Evolutionary conservation across 1,139 yeast genomes (phyloP).

Genomic region (Hemisphaericaspora xylofermentans): DNA sequence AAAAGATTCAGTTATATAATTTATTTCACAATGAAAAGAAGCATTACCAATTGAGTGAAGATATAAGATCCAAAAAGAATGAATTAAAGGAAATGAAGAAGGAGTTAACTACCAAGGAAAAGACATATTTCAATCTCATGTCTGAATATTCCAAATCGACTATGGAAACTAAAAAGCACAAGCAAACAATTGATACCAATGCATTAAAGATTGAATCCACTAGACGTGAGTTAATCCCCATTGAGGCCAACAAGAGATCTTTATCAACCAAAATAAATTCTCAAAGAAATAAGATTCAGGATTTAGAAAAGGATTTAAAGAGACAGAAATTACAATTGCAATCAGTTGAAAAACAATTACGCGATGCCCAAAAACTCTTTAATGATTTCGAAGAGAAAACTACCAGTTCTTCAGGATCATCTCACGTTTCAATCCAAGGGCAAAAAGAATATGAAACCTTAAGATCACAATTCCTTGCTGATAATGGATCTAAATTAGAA

Average conservation of each 20-base stretch:
- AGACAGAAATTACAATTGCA: conserved; percentile 50
- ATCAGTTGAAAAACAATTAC: conserved; percentile 48
- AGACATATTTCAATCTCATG: conserved; percentile 30
- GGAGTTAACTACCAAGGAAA: conserved; percentile 23
- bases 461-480: conserved; percentile 57
- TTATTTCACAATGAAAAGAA: conserved; percentile 63
- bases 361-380: conserved; percentile 44
- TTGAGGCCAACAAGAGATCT: conserved; percentile 53
- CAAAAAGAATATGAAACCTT: conserved; percentile 59
- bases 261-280: conserved; percentile 47
- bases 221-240: conserved; percentile 54
- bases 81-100: conserved; percentile 30
- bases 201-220: conserved; percentile 38
- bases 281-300: conserved; percentile 52
- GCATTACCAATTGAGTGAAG: conserved; percentile 31
- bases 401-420: conserved; percentile 19
- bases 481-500: conserved; percentile 62
- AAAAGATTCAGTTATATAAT: conserved; percentile 59
- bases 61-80: conserved; percentile 23
- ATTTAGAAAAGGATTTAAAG: conserved; percentile 50
- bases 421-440: conserved; percentile 35
- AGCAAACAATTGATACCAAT: conserved; percentile 36
- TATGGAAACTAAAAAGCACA: conserved; percentile 41
- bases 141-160: conserved; percentile 49
- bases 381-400: conserved; percentile 41